Evolutionary conservation across 176 grass and related monocot species (phyloP).

Genomic region (Zoysia japonica): DNA sequence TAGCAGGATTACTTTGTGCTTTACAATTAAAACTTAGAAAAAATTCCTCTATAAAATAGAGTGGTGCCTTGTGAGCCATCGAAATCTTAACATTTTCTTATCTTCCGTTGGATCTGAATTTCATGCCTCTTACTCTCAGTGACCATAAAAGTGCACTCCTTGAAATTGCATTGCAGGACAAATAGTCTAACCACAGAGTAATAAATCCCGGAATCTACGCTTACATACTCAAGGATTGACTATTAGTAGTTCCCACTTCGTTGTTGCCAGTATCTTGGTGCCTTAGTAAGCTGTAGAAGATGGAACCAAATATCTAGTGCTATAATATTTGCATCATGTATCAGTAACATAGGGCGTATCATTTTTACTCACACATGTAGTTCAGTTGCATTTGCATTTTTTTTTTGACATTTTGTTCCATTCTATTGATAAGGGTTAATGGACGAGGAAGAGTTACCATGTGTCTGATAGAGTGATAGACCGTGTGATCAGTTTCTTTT

Average conservation of each 20-base stretch:
- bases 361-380: background rate
- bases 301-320: background rate
- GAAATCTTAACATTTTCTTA: no score
- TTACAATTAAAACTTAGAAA: background rate
- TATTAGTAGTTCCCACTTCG: background rate
- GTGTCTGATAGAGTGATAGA: background rate
- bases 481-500: background rate
- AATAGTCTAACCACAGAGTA: background rate
- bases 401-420: background rate
- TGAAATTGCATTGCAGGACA: background rate
- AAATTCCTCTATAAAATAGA: no score
- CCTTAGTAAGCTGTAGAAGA: background rate
- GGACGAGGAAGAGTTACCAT: background rate
- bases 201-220: background rate
- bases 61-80: no score
- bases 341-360: background rate
- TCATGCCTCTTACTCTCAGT: background rate
- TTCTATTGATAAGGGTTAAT: background rate
- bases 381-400: background rate
- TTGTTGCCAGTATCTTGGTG: background rate
- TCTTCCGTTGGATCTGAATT: no score
- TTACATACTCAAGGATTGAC: background rate
- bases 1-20: conserved; percentile 11
- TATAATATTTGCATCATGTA: background rate
- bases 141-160: background rate